Conservation (phyloP, 2,329 filamentous ascomycete species). For the Trichoderma oligosporum region DNA sequence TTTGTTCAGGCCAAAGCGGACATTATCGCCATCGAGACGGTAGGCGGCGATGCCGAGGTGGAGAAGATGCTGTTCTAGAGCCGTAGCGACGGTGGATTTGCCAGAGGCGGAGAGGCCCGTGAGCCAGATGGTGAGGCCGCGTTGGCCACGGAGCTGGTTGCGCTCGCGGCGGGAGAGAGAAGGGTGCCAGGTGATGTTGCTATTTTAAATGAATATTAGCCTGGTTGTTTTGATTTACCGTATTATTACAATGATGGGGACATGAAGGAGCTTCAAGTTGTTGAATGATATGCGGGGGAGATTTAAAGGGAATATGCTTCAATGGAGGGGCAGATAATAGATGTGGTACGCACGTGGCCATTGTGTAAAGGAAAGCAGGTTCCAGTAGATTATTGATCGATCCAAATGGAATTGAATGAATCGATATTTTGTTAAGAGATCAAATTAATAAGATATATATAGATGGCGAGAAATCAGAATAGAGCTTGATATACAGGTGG, state of each 20-base stretch:
- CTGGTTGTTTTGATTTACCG: not conserved
- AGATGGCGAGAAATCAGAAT: no score
- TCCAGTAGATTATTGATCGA: not conserved
- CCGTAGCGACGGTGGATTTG: conserved; percentile 95
- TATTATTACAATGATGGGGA: not conserved
- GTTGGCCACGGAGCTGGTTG: conserved; percentile 71
- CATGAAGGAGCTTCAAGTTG: no score
- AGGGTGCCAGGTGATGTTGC: conserved; percentile 88
- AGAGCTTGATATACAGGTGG: no score
- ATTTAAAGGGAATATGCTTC: no score
- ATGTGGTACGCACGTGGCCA: conserved; percentile 23
- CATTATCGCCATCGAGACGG: conserved; percentile 95
- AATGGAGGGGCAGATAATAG: not conserved
- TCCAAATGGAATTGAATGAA: no score
- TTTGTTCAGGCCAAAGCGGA: conserved; percentile 97
- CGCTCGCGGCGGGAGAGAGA: conserved; percentile 77
- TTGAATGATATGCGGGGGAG: not conserved
- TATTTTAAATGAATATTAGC: conserved; percentile 36
- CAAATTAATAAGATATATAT: no score
- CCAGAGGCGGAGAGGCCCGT: conserved; percentile 94
- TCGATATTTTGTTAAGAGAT: no score
- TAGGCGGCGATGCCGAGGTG: conserved; percentile 81
- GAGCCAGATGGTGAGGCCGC: conserved; percentile 94
- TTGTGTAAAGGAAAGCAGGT: conserved; percentile 5
- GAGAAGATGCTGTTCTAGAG: conserved; percentile 93